These are phyloP conservation scores for Colletotrichum destructivum DNA, from an alignment of 2,329 filamentous ascomycete genomes.

Conservation along the genomic window DNA sequence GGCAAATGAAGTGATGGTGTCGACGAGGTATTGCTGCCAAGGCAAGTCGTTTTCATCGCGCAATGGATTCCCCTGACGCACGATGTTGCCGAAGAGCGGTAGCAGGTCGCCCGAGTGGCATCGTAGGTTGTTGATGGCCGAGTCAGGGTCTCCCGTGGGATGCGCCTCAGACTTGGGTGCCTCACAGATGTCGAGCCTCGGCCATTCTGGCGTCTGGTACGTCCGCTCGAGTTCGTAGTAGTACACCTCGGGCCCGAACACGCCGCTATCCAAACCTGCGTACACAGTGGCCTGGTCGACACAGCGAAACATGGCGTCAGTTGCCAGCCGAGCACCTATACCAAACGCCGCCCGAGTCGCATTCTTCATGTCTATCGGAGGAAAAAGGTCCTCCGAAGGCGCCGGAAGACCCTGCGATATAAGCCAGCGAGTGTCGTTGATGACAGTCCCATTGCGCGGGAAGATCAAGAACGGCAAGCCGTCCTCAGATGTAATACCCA, in stretches of 20 bases:
- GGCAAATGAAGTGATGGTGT: constrained; percentile 64
- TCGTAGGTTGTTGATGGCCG: constrained; percentile 57
- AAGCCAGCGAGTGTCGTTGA: constrained; percentile 52
- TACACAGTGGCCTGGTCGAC: constrained; percentile 72
- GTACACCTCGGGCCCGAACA: constrained; percentile 63
- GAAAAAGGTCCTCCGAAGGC: constrained; percentile 62
- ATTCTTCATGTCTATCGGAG: constrained; percentile 62
- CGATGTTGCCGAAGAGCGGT: constrained; percentile 60
- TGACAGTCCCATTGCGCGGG: constrained; percentile 51
- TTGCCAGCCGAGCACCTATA: constrained; percentile 67
- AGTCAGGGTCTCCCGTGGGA: constrained; percentile 59
- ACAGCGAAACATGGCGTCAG: constrained; percentile 73
- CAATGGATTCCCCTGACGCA: constrained; percentile 50
- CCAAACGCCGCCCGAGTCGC: constrained; percentile 69
- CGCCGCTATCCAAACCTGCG: constrained; percentile 59
- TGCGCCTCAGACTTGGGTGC: constrained; percentile 50
- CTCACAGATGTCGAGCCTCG: constrained; percentile 66
- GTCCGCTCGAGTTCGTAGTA: constrained; percentile 74
- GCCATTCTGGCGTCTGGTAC: constrained; percentile 68
- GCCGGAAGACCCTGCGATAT: constrained; percentile 50
- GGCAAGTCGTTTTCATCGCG: constrained; percentile 54
- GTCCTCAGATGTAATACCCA: constrained; percentile 69
- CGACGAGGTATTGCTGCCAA: constrained; percentile 45
- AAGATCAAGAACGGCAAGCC: constrained; percentile 67
- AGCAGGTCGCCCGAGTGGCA: constrained; percentile 63